phyloP scores from a whole-genome alignment of 192 early-diverging fungal species.

The Backusella tarrabulga region DNA sequence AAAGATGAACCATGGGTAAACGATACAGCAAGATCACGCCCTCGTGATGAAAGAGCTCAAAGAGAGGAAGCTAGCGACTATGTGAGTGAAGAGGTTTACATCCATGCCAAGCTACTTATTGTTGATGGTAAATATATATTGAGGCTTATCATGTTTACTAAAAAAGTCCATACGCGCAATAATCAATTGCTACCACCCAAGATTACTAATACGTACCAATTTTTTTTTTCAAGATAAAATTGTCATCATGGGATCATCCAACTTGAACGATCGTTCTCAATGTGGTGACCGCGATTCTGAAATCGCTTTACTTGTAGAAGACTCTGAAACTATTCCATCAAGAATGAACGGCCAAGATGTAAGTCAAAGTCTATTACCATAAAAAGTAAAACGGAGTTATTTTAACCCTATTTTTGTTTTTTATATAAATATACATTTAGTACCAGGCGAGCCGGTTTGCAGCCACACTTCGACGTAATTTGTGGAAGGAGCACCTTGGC shows the following conservation, averaged over 20 bases:
- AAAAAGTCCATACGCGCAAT: background rate
- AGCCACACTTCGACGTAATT: constrained; percentile 65
- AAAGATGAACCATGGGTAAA: constrained; percentile 26
- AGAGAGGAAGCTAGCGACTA: constrained; percentile 35
- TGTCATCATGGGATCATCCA: constrained; percentile 85
- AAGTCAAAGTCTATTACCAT: constrained; percentile 11
- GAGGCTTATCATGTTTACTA: background rate
- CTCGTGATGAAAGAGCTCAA: constrained; percentile 14
- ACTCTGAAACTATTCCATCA: constrained; percentile 62
- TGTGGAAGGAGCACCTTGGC: constrained; percentile 85
- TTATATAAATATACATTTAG: constrained; percentile 24
- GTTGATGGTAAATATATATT: constrained; percentile 58
- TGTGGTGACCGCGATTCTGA: constrained; percentile 85
- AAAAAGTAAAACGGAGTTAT: background rate
- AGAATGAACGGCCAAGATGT: constrained; percentile 69
- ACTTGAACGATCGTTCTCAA: constrained; percentile 92
- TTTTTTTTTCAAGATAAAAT: constrained; percentile 53
- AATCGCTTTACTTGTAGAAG: constrained; percentile 82
- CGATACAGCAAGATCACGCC: background rate
- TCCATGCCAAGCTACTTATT: constrained; percentile 88
- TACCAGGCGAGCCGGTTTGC: constrained; percentile 77
- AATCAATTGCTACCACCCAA: background rate
- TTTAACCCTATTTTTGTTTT: background rate
- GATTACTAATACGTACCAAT: background rate
- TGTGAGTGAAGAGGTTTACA: constrained; percentile 84